Evolutionary conservation across 2,329 filamentous ascomycete genomes (phyloP).

Genomic region (Colletotrichum eleusines): DNA sequence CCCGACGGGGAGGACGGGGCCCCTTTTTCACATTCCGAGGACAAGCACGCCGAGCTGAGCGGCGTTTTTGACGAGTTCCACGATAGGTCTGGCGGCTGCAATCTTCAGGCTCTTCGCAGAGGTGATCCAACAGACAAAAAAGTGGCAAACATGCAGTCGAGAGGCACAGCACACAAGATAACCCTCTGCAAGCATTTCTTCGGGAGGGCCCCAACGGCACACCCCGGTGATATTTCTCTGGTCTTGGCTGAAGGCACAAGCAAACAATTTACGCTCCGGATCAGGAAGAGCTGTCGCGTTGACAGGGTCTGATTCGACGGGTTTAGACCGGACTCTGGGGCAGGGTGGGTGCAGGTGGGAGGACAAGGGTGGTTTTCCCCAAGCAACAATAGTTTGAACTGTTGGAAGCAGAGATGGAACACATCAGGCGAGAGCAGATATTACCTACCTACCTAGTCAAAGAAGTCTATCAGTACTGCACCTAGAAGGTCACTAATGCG

Average conservation of each 20-base stretch:
- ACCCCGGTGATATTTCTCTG: neutral
- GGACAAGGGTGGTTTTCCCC: no score
- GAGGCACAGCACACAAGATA: neutral
- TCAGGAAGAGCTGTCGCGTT: neutral
- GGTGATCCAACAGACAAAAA: neutral
- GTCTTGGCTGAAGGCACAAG: neutral
- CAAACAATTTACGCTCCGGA: neutral
- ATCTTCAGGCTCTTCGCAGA: neutral
- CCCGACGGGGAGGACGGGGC: neutral
- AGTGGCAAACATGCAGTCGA: constrained; percentile 1
- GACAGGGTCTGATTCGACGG: constrained; percentile 16
- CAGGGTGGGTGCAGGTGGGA: neutral
- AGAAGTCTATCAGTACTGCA: neutral
- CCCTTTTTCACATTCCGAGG: neutral
- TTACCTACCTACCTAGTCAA: no score
- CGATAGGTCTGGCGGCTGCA: neutral
- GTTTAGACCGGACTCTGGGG: constrained; percentile 7
- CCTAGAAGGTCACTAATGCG: neutral
- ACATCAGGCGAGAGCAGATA: neutral
- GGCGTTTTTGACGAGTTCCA: neutral
- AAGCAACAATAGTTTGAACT: neutral
- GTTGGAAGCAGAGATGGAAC: neutral
- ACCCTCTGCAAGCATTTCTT: neutral
- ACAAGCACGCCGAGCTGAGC: neutral
- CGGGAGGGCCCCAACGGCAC: neutral